Percentiles rank a stretch among this genome's conserved stretches.
phyloP scores from a whole-genome alignment of 1,284 basidiomycete genomes.

The Schizophyllum amplum region DNA sequence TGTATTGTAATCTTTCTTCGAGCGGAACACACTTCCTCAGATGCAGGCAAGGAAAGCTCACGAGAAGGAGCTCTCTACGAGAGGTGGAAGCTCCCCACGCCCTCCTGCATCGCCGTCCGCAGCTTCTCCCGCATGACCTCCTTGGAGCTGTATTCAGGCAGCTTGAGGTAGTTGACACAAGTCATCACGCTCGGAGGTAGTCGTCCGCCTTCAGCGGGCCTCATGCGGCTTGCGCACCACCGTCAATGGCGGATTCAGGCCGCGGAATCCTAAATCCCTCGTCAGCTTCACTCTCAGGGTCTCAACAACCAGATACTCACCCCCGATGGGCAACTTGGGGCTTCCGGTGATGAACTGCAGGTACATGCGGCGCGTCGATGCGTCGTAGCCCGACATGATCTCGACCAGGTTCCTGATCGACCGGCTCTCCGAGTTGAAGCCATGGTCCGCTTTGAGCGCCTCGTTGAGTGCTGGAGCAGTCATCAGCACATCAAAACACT shows the following conservation, averaged over 20 bases:
- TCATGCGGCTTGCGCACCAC: constrained; percentile 98
- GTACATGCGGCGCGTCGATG: constrained; percentile 73
- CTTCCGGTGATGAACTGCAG: constrained; percentile 98
- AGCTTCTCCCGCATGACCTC: constrained; percentile 77
- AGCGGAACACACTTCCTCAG: too few species aligned
- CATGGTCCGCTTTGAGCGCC: constrained; percentile 94
- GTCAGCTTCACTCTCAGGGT: constrained; percentile 1
- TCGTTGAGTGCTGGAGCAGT: constrained; percentile 72
- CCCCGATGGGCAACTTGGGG: constrained; percentile 89
- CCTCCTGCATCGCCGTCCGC: constrained; percentile 78
- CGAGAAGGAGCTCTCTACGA: constrained; percentile 49
- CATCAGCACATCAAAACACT: constrained; percentile 5
- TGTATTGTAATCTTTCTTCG: too few species aligned
- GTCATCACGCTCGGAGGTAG: constrained; percentile 99
- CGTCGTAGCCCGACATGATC: constrained; percentile 79
- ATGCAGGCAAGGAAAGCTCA: too few species aligned
- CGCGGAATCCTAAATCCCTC: constrained; percentile 77
- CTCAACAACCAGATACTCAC: constrained; percentile 31
- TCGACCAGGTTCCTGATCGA: constrained; percentile 85
- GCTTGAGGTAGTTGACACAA: constrained; percentile 93
- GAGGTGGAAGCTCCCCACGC: constrained; percentile 91
- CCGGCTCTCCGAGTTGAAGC: constrained; percentile 91
- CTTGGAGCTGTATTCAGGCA: constrained; percentile 88
- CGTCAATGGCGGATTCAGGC: constrained; percentile 89
- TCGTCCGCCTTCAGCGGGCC: constrained; percentile 83